Percentiles rank a stretch among this genome's conserved stretches.
phyloP scores from a whole-genome alignment of 768 basidiomycete species.

The Coprinopsis cinerea region DNA sequence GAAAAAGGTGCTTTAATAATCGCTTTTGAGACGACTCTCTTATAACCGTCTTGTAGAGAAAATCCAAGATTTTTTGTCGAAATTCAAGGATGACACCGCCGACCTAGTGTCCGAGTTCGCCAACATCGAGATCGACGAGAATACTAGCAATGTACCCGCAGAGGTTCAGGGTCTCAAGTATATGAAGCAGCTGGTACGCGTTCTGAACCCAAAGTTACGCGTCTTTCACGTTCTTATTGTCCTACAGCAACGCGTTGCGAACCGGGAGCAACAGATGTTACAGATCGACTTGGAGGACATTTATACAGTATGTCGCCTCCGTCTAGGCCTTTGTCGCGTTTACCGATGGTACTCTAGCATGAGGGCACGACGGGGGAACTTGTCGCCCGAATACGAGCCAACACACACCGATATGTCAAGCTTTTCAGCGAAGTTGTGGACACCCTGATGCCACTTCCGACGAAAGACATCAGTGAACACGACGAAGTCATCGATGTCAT shows the following conservation, averaged over 20 bases:
- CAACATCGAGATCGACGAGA: constrained; percentile 61
- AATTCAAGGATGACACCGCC: constrained; percentile 55
- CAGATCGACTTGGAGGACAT: constrained; percentile 88
- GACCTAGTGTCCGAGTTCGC: constrained; percentile 65
- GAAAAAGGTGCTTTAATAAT: constrained; percentile 54
- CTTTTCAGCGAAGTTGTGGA: constrained; percentile 91
- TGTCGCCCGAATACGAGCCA: constrained; percentile 71
- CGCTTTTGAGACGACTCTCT: not conserved
- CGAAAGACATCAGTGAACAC: constrained; percentile 83
- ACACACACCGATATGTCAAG: constrained; percentile 84
- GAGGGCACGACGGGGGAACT: constrained; percentile 69
- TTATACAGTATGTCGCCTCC: constrained; percentile 41
- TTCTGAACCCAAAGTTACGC: constrained; percentile 20
- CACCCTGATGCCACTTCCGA: constrained; percentile 81
- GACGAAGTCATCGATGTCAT: constrained; percentile 98
- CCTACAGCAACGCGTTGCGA: constrained; percentile 81
- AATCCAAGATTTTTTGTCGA: constrained; percentile 67
- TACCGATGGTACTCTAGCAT: constrained; percentile 38
- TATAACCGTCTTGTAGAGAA: constrained; percentile 38
- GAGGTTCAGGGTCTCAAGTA: constrained; percentile 60
- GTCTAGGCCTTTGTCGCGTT: not conserved
- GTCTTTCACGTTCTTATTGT: constrained; percentile 21
- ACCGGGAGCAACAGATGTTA: constrained; percentile 88
- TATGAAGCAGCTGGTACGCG: constrained; percentile 73
- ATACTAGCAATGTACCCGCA: constrained; percentile 26